phyloP scores from a whole-genome alignment of 2,329 filamentous ascomycete genomes.

The Sporothrix inflata region DNA sequence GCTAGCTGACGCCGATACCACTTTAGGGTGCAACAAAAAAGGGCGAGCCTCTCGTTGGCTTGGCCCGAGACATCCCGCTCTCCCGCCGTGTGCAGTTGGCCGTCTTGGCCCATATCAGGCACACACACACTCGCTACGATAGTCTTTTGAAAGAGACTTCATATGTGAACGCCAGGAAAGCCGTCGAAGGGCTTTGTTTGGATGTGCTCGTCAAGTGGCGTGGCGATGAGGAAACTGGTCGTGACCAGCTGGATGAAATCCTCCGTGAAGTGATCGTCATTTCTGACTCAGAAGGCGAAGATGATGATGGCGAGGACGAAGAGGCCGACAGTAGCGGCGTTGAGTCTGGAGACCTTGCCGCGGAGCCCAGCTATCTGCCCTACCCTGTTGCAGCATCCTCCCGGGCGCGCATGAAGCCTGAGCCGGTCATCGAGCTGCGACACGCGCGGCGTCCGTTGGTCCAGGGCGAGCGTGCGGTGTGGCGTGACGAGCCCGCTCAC shows the following conservation, averaged over 20 bases:
- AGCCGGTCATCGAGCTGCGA: background rate
- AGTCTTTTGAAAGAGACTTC: slow-evolving; percentile 60
- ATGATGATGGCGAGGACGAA: slow-evolving; percentile 46
- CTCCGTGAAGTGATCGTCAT: slow-evolving; percentile 68
- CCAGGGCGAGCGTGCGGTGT: background rate
- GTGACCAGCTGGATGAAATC: slow-evolving; percentile 69
- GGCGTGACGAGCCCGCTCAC: background rate
- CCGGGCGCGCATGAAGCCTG: background rate
- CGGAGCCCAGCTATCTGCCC: slow-evolving; percentile 5
- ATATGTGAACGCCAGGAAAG: slow-evolving; percentile 63
- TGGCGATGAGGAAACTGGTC: slow-evolving; percentile 69
- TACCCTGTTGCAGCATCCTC: background rate
- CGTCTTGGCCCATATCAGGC: slow-evolving; percentile 67
- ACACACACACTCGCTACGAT: slow-evolving; percentile 69
- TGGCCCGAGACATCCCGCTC: slow-evolving; percentile 58
- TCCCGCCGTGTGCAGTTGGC: slow-evolving; percentile 67
- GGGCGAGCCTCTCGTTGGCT: slow-evolving; percentile 60
- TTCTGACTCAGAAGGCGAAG: slow-evolving; percentile 60
- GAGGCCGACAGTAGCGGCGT: slow-evolving; percentile 37
- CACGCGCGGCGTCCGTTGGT: background rate
- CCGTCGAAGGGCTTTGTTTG: slow-evolving; percentile 63
- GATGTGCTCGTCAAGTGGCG: slow-evolving; percentile 72
- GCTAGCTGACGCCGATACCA: background rate
- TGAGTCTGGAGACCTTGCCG: slow-evolving; percentile 28
- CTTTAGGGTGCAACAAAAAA: slow-evolving; percentile 54